Evolutionary conservation across 2,329 filamentous ascomycete genomes (phyloP).

Genomic region (Myriangium duriaei): DNA sequence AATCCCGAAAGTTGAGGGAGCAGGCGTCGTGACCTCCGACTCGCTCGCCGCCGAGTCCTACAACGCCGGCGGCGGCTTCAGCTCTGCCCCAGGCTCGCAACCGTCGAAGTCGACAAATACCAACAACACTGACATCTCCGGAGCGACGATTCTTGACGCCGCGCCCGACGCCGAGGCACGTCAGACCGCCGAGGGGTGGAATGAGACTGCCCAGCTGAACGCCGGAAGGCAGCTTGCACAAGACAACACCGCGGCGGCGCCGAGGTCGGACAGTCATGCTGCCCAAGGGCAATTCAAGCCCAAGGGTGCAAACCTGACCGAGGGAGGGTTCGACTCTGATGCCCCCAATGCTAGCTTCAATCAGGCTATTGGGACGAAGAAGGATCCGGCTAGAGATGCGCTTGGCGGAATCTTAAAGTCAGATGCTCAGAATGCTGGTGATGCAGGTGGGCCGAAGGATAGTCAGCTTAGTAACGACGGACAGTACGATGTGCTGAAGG

Average conservation of each 20-base stretch:
- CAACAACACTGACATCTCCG: slow-evolving; percentile 44
- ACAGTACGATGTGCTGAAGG: slow-evolving; percentile 8
- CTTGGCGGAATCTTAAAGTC: slow-evolving; percentile 19
- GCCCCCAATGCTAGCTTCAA: slow-evolving; percentile 39
- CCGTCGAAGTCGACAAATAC: slow-evolving; percentile 41
- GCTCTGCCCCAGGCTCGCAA: slow-evolving; percentile 43
- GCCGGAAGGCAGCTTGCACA: slow-evolving; percentile 22
- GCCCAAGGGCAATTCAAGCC: slow-evolving; percentile 31
- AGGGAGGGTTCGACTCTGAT: slow-evolving; percentile 32
- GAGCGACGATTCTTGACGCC: slow-evolving; percentile 38
- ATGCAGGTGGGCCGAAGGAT: slow-evolving; percentile 5
- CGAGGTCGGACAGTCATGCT: too few species aligned
- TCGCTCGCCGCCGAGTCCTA: slow-evolving; percentile 68
- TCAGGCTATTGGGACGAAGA: slow-evolving; percentile 39
- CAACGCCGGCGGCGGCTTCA: slow-evolving; percentile 46
- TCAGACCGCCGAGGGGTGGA: slow-evolving; percentile 28
- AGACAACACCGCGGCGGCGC: slow-evolving; percentile 24
- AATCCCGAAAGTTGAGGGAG: slow-evolving; percentile 47
- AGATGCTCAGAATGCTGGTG: slow-evolving; percentile 7
- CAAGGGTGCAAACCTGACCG: slow-evolving; percentile 39
- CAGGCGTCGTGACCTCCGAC: slow-evolving; percentile 52
- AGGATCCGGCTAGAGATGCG: slow-evolving; percentile 43
- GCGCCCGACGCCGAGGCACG: slow-evolving; percentile 35
- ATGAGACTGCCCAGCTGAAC: slow-evolving; percentile 28
- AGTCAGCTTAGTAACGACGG: slow-evolving; percentile 7